Percentiles rank a stretch among this genome's conserved stretches.
These are phyloP conservation scores for Primulina tabacum DNA, from an alignment of 257 asterid species.

Conservation along the genomic window DNA sequence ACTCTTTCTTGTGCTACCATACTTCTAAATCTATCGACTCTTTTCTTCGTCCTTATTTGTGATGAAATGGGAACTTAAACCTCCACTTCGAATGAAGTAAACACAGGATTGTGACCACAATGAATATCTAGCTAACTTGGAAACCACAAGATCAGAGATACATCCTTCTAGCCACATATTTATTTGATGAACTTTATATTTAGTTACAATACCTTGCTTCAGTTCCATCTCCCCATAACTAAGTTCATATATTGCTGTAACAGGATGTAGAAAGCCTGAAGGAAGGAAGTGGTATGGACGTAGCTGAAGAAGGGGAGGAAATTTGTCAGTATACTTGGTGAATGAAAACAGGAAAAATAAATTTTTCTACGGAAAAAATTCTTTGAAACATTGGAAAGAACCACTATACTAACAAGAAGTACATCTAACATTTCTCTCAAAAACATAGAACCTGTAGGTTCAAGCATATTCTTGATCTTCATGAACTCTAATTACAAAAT, in stretches of 20 bases:
- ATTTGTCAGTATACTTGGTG: constrained; percentile 25
- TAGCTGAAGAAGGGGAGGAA: constrained; percentile 43
- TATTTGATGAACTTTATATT: constrained; percentile 8
- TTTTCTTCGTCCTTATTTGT: constrained; percentile 17
- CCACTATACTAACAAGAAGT: constrained; percentile 1
- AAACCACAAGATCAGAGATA: constrained; percentile 15
- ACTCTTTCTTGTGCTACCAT: background rate
- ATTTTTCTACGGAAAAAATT: background rate
- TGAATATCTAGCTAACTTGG: constrained; percentile 15
- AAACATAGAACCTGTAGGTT: constrained; percentile 5
- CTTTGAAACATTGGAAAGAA: constrained; percentile 3
- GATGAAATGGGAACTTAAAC: constrained; percentile 9
- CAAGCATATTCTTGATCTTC: background rate
- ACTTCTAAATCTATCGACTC: background rate
- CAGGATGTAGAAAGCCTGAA: constrained; percentile 71
- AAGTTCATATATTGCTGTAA: constrained; percentile 74
- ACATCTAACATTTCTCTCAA: background rate
- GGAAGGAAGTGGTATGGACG: constrained; percentile 89
- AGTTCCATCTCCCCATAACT: constrained; percentile 89
- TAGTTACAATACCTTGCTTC: constrained; percentile 68
- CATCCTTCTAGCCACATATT: background rate
- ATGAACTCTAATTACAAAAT: no score
- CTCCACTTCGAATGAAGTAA: constrained; percentile 11
- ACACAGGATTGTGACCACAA: constrained; percentile 17
- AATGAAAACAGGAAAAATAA: constrained; percentile 1